phyloP scores from a whole-genome alignment of 1,284 basidiomycete genomes.

The Rhizopogon hawkerae region DNA sequence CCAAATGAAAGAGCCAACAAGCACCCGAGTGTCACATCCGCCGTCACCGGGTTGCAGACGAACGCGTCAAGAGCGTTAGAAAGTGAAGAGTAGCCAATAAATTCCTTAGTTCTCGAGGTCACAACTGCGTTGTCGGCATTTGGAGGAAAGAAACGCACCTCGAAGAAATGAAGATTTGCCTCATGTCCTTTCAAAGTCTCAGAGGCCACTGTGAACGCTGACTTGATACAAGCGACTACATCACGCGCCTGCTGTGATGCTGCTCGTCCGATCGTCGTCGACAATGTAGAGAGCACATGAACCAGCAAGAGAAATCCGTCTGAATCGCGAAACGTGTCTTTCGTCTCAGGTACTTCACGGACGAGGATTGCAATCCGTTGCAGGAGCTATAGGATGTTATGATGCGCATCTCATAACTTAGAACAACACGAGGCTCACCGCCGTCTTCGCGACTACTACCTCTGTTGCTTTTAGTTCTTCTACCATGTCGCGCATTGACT shows the following conservation, averaged over 20 bases:
- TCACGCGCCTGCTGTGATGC: slow-evolving; percentile 37
- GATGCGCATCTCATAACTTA: neutral
- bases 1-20: slow-evolving; percentile 55
- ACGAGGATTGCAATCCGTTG: slow-evolving; percentile 54
- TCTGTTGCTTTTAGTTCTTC: slow-evolving; percentile 19
- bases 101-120: slow-evolving; percentile 33
- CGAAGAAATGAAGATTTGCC: slow-evolving; percentile 57
- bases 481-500: slow-evolving; percentile 13
- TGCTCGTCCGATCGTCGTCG: slow-evolving; percentile 25
- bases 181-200: slow-evolving; percentile 52
- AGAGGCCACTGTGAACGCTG: slow-evolving; percentile 53
- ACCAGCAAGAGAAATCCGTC: slow-evolving; percentile 71
- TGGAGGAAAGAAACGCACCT: slow-evolving; percentile 38
- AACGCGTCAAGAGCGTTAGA: slow-evolving; percentile 47
- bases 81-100: slow-evolving; percentile 59
- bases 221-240: slow-evolving; percentile 44
- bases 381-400: slow-evolving; percentile 37
- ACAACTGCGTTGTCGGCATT: neutral
- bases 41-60: slow-evolving; percentile 37
- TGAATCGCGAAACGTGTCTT: slow-evolving; percentile 68
- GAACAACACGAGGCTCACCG: slow-evolving; percentile 11
- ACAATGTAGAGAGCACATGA: slow-evolving; percentile 56
- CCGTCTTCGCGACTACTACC: slow-evolving; percentile 15
- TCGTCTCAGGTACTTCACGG: slow-evolving; percentile 51
- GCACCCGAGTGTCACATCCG: slow-evolving; percentile 50